Conservation (phyloP, 441 rosid species). For the California macrophylla region DNA sequence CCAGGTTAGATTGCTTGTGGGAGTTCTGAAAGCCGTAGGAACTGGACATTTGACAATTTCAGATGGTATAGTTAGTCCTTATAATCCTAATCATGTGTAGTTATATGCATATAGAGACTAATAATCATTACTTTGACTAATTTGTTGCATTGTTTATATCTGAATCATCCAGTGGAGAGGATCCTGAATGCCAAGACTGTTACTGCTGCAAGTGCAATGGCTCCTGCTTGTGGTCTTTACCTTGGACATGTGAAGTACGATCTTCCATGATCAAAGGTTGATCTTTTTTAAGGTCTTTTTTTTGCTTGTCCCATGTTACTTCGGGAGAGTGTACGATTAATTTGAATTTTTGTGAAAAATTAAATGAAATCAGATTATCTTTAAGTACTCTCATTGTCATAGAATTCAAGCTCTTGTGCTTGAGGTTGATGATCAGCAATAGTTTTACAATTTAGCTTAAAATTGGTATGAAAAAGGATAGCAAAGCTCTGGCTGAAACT, state of each 20-base stretch:
- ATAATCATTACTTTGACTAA: neutral
- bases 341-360: neutral
- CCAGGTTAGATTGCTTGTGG: conserved; percentile 86
- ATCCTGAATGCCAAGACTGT: conserved; percentile 66
- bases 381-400: neutral
- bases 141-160: neutral
- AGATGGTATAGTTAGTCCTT: conserved; percentile 41
- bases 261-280: conserved; percentile 28
- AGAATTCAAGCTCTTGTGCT: neutral
- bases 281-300: too few relatives aligned
- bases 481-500: neutral
- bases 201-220: conserved; percentile 73
- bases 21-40: conserved; percentile 74
- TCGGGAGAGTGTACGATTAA: neutral
- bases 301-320: neutral
- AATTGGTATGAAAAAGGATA: neutral
- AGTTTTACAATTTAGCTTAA: too few relatives aligned
- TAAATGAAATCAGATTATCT: neutral
- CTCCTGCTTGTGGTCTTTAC: conserved; percentile 79
- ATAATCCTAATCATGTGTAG: neutral
- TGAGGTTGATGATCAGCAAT: neutral
- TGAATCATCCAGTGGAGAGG: conserved; percentile 39
- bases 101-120: neutral
- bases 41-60: conserved; percentile 54
- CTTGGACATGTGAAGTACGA: conserved; percentile 77